Conservation (phyloP, 306 rosid genomes). For the Pterocarpus macrocarpus region DNA sequence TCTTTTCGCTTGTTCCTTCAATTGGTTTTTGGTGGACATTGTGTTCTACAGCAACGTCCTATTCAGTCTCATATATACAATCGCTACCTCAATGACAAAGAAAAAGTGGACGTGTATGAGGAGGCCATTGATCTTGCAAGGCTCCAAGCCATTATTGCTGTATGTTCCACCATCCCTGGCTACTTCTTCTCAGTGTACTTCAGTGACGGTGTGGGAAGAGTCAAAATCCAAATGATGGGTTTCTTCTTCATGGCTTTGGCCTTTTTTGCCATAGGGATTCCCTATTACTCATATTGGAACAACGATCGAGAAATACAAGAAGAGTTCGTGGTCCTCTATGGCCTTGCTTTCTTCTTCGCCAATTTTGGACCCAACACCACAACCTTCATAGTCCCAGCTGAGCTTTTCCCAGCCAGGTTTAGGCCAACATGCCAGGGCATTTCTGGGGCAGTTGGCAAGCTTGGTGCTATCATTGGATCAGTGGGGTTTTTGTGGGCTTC, state of each 20-base stretch:
- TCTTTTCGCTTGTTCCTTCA: constrained; percentile 67
- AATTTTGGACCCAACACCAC: constrained; percentile 98
- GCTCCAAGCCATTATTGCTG: constrained; percentile 67
- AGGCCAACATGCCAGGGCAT: constrained; percentile 86
- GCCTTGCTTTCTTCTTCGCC: constrained; percentile 80
- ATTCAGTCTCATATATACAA: constrained; percentile 68
- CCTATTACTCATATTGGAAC: constrained; percentile 61
- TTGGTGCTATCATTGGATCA: constrained; percentile 77
- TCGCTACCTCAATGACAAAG: neutral
- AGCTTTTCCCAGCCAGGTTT: constrained; percentile 83
- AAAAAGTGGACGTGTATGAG: neutral
- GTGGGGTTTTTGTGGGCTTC: constrained; percentile 74
- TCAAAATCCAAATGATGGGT: constrained; percentile 70
- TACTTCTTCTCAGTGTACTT: constrained; percentile 74
- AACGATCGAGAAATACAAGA: accelerated
- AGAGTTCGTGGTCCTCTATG: constrained; percentile 61
- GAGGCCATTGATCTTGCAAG: constrained; percentile 56
- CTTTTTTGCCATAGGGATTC: constrained; percentile 64
- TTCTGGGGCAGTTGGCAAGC: constrained; percentile 77
- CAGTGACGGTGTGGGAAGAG: constrained; percentile 78
- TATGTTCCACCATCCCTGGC: constrained; percentile 76
- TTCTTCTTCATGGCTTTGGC: constrained; percentile 67
- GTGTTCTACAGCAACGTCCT: constrained; percentile 81
- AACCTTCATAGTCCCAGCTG: constrained; percentile 78
- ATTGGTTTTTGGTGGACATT: constrained; percentile 73